Conservation (phyloP, 106 monocot genomes). For the Iris macrosiphon region DNA sequence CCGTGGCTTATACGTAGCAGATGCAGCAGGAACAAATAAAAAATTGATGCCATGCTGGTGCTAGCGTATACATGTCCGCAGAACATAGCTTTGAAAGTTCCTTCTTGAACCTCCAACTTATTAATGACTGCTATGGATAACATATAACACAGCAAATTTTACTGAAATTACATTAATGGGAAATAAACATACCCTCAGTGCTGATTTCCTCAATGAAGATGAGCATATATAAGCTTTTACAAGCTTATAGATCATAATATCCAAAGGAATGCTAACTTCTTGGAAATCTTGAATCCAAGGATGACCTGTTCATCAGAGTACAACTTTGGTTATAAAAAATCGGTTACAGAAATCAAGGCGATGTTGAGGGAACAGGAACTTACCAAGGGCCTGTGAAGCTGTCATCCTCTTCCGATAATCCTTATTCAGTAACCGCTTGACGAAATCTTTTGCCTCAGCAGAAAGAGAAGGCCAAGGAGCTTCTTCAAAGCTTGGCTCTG, state of each 20-base stretch:
- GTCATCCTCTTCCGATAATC: slow-evolving; percentile 84
- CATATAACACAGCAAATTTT: too few relatives aligned
- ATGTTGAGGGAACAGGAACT: slow-evolving; percentile 8
- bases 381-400: slow-evolving; percentile 66
- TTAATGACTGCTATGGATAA: too few relatives aligned
- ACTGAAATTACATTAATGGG: too few relatives aligned
- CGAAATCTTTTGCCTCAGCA: slow-evolving; percentile 46
- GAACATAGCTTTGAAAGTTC: too few relatives aligned
- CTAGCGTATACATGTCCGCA: too few relatives aligned
- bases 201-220: slow-evolving; percentile 73
- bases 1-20: too few relatives aligned
- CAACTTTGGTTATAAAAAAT: background rate
- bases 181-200: slow-evolving; percentile 61
- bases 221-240: slow-evolving; percentile 72
- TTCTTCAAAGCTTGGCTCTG: slow-evolving; percentile 89
- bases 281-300: slow-evolving; percentile 63
- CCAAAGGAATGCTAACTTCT: slow-evolving; percentile 68
- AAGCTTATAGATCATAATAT: slow-evolving; percentile 74
- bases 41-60: too few relatives aligned
- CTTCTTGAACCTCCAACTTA: too few relatives aligned
- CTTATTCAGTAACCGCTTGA: slow-evolving; percentile 63
- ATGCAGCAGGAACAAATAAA: too few relatives aligned
- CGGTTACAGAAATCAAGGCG: background rate
- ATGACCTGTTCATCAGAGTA: slow-evolving; percentile 47
- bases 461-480: slow-evolving; percentile 50